Evolutionary conservation across 768 basidiomycete genomes (phyloP).

Genomic region (Pholiota conissans): DNA sequence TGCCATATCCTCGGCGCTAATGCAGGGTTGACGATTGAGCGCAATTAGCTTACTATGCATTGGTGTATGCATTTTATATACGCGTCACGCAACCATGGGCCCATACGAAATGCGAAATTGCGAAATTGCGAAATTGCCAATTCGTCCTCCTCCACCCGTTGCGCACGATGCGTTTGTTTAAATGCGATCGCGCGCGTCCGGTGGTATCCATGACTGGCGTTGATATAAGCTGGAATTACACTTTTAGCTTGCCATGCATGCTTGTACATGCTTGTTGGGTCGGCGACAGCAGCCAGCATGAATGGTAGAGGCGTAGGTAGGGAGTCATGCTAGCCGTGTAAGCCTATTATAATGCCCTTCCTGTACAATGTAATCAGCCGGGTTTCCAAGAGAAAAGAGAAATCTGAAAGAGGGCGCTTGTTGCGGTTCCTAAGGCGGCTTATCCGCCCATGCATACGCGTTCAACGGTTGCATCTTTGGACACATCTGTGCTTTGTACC

Average conservation of each 20-base stretch:
- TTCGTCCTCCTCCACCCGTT: no score
- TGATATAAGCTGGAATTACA: not conserved
- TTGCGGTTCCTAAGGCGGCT: no score
- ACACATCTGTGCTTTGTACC: not conserved
- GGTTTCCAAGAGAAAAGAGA: not conserved
- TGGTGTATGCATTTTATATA: no score
- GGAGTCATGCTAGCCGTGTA: not conserved
- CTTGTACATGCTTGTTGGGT: not conserved
- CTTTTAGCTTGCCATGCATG: not conserved
- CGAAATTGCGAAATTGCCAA: not conserved
- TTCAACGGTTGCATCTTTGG: not conserved
- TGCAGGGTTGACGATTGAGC: not conserved
- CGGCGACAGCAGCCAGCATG: not conserved
- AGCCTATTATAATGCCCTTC: no score
- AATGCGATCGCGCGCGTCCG: not conserved
- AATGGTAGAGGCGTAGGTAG: not conserved
- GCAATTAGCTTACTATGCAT: not conserved
- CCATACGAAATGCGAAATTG: no score
- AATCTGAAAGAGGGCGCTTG: no score
- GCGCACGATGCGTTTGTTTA: no score
- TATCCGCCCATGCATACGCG: no score
- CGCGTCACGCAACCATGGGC: no score
- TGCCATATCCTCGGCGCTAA: not conserved
- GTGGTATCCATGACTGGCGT: not conserved
- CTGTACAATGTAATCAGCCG: not conserved